These are phyloP conservation scores for Neurospora sp. DNA, from an alignment of 495 filamentous ascomycete genomes.

Conservation along the genomic window DNA sequence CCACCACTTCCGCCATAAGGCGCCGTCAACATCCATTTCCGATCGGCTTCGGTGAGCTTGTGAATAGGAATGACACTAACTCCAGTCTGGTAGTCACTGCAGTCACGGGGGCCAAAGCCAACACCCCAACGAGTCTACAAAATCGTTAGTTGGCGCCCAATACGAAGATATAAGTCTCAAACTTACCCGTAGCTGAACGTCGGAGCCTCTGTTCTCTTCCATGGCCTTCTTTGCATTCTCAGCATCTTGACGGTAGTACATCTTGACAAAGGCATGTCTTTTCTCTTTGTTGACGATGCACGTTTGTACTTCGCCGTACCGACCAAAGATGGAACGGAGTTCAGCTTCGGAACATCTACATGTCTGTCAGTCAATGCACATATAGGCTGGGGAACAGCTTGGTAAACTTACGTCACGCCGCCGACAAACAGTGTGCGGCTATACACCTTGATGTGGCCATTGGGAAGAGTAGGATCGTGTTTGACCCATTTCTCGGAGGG, in stretches of 20 bases:
- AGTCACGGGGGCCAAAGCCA: slow-evolving; percentile 93
- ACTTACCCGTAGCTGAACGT: slow-evolving; percentile 73
- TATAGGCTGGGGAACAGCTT: slow-evolving; percentile 8
- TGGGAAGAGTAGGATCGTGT: slow-evolving; percentile 62
- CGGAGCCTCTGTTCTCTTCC: slow-evolving; percentile 63
- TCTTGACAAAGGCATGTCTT: slow-evolving; percentile 97
- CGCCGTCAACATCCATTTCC: slow-evolving; percentile 93
- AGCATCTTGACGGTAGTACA: slow-evolving; percentile 81
- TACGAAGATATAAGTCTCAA: slow-evolving; percentile 1
- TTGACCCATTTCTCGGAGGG: slow-evolving; percentile 62
- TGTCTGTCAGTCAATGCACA: slow-evolving; percentile 9
- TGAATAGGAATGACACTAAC: slow-evolving; percentile 89
- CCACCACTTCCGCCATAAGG: slow-evolving; percentile 91
- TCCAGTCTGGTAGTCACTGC: slow-evolving; percentile 87
- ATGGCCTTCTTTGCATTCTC: slow-evolving; percentile 79
- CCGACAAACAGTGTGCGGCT: slow-evolving; percentile 95
- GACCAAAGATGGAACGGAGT: slow-evolving; percentile 64
- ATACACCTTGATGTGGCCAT: slow-evolving; percentile 78
- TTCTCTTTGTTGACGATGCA: slow-evolving; percentile 98
- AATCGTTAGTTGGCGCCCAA: slow-evolving; percentile 12
- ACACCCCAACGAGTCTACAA: slow-evolving; percentile 89
- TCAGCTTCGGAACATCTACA: slow-evolving; percentile 66
- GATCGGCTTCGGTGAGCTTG: slow-evolving; percentile 87
- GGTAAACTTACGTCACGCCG: slow-evolving; percentile 70
- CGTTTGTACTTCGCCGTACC: slow-evolving; percentile 81